Evolutionary conservation across 257 asterid genomes (phyloP).

Genomic region (Penstemon davidsonii): DNA sequence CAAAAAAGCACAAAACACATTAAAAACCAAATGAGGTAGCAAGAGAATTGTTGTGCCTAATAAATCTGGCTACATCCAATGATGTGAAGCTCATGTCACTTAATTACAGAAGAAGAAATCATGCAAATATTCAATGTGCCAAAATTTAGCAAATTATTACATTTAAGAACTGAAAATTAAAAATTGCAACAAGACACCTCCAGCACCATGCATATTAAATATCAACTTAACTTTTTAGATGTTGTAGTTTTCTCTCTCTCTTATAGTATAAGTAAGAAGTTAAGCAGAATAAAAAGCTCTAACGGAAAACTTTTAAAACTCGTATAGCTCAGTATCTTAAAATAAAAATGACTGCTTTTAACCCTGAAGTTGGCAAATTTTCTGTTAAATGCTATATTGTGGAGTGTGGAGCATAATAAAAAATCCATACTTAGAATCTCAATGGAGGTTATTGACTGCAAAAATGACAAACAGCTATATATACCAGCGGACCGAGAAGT

Average conservation of each 20-base stretch:
- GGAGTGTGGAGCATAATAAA: not conserved
- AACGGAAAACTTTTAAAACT: not conserved
- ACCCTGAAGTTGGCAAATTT: not conserved
- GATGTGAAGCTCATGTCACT: conserved; percentile 16
- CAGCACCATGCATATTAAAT: not conserved
- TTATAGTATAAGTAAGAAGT: not conserved
- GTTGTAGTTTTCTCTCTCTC: not conserved
- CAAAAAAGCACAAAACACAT: conserved; percentile 1
- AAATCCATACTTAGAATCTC: not conserved
- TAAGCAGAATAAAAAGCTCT: not conserved
- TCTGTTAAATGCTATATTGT: not conserved
- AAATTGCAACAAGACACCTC: not conserved
- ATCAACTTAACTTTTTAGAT: not conserved
- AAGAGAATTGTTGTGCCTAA: conserved; percentile 13
- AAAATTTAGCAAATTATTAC: conserved; percentile 3
- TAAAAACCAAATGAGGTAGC: not conserved
- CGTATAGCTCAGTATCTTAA: not conserved
- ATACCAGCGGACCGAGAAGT: not conserved
- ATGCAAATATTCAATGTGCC: not conserved
- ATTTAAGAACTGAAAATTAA: not conserved
- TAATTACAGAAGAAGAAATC: conserved; percentile 15
- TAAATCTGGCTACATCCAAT: conserved; percentile 12
- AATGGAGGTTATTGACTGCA: not conserved
- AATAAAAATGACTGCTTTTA: not conserved
- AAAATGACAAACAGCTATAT: not conserved